Base-by-base conservation (phyloP, 495 filamentous ascomycete species). In the Talaromyces adpressus region DNA sequence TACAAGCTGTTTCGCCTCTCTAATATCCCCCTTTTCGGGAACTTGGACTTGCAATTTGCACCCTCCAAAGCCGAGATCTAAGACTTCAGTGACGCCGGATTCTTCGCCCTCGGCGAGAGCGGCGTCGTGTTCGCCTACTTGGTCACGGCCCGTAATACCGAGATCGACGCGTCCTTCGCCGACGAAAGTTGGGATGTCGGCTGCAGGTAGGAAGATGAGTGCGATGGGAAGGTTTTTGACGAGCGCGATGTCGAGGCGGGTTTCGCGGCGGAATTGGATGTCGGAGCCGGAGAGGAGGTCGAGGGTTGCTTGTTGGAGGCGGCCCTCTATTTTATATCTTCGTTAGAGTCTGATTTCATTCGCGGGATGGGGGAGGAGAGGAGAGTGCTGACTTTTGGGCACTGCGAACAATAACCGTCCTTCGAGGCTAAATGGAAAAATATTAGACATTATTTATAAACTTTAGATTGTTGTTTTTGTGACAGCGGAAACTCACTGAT, bases 11-110 rank as follows among this genome's bases (percentile, higher is more conserved):
- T 84, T 85, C 12, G 90, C 81, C 32, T 83, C 79, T 22, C 72
- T 75, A 68, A 93, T 85, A 22, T 77, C 72, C 12, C 94, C 93
- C 72, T 92, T 93, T 72, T 91, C 87, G 4, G 93, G 94, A 5
- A 93, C 92, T 78, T 98, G 95, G 20, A 98, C 92, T 77, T 97
- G 93, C 69, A 98, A 81, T 73, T 89, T 93, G 79, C 94, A 98
- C 65, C 76, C 78, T 34, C 94, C 94, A 74, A 98, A 98, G 9
- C 87, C 90, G 20, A 98, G 84, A 69, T 97, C 92, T 73, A 98
- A 73, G 54, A 97, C 79, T 68, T 91, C 89, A 71, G 90, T 89
- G 39, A 91, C 90, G 54, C 88, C 88, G 23, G 86, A 89, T 65
- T 77, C 80, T 32, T 87, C 72, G 27, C 72, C 77, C 6, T 63